Conservation (phyloP, 1,284 basidiomycete species). For the Ustilago nuda region DNA sequence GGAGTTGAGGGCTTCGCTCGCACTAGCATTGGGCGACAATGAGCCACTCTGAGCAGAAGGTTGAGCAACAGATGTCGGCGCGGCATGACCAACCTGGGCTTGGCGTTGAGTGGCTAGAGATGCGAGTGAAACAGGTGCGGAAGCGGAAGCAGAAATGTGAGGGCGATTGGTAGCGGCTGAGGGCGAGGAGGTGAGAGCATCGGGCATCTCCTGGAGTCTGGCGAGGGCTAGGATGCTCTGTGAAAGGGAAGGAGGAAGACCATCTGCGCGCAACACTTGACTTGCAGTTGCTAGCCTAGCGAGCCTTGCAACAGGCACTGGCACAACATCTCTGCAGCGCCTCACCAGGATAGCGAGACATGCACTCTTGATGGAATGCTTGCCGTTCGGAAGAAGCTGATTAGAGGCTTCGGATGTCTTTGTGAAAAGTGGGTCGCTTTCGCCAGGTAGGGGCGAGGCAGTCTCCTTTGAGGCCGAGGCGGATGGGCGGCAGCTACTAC, state of each 20-base stretch:
- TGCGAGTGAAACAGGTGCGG: constrained; percentile 19
- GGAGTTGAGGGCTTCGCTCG: not conserved
- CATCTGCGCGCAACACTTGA: constrained; percentile 23
- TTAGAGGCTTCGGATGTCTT: constrained; percentile 41
- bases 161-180: not conserved
- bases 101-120: not conserved
- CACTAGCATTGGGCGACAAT: not conserved
- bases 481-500: constrained; percentile 15
- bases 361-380: constrained; percentile 49
- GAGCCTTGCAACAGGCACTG: constrained; percentile 64
- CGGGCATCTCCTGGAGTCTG: constrained; percentile 10
- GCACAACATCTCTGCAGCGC: constrained; percentile 65
- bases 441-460: not conserved
- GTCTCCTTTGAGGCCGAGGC: constrained; percentile 20
- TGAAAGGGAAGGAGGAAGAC: constrained; percentile 19
- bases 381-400: constrained; percentile 18
- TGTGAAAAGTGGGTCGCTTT: constrained; percentile 23
- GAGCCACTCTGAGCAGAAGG: not conserved
- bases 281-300: constrained; percentile 51
- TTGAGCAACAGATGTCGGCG: not conserved
- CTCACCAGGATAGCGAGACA: constrained; percentile 52
- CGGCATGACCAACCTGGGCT: not conserved
- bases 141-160: constrained; percentile 19
- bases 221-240: constrained; percentile 37
- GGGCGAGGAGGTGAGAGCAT: not conserved